Evolutionary conservation across 805 yeast genomes (phyloP), one percentile per base, ranked within the genome.

Genomic region (Kockiozyma suomiensis): DNA sequence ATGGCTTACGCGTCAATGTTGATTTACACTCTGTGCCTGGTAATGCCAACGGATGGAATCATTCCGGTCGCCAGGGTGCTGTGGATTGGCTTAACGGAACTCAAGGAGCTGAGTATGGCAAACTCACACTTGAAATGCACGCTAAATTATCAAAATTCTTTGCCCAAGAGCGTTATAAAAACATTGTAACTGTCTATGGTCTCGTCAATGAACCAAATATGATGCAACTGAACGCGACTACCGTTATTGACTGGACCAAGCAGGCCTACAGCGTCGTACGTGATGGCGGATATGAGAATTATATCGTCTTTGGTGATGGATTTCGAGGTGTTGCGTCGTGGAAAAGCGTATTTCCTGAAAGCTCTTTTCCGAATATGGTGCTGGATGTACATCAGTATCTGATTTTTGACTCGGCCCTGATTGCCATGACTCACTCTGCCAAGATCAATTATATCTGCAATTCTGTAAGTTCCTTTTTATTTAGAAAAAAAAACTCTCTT

Each of bases 371-470:
- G 80, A 83, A 84, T 66, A 85, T 90, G 68, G 81, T 87, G 15
- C 74, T 90, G 58, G 97, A 90, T 71, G 90, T 89, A 72, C 97
- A 90, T 72, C 92, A 88, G 73, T 90, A 90, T 75, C 90, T 87
- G 74, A 90, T 88, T 25, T 90, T 90, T 73, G 69, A 73, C 62
- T 45, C 58, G 8, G 66, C 66, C 54, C 57, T 65, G 49, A 54
- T 73, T 32, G 68, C 65, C 12, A 45, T 70, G 58, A 38, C 74
- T 7, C 75, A 73, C 55, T 56, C 67, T 1, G 74, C 67, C 21
- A 73, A 73, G 58, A 59, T 69, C 21, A 65, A 66, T 53, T 64
- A 63, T 48, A 68, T 68, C 17, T 73, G 82, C 85, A 42, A 74
- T 76, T 13, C 56, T n/a, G 59, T 56, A 28, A 40, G 59, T 37